phyloP scores from a whole-genome alignment of 768 basidiomycete species.

The Neoboletus subvelutipes region DNA sequence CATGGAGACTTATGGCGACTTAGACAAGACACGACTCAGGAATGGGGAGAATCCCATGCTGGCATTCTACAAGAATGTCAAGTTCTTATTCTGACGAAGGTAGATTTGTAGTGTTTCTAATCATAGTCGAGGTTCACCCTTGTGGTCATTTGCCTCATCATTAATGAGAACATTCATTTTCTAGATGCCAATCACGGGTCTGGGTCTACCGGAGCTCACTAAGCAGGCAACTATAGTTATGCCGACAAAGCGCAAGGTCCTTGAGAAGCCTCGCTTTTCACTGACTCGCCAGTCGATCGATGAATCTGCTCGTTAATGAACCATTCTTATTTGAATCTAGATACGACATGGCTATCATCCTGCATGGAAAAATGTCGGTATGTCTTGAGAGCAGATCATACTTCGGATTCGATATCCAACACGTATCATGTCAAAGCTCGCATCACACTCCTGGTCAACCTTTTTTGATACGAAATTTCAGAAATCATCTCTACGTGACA shows the following conservation, averaged over 20 bases:
- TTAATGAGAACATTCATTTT: neutral
- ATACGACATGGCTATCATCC: neutral
- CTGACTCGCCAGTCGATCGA: neutral
- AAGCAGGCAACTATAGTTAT: neutral
- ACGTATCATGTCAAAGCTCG: neutral
- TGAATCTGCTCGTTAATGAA: neutral
- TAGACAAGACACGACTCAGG: slow-evolving; percentile 63
- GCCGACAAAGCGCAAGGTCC: no score
- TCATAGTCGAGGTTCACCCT: neutral
- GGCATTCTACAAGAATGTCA: slow-evolving; percentile 91
- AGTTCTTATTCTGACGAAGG: slow-evolving; percentile 72
- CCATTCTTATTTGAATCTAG: neutral
- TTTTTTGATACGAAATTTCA: neutral
- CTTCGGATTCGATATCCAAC: neutral
- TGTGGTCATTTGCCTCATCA: neutral
- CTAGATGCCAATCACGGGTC: neutral
- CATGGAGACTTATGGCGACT: slow-evolving; percentile 78
- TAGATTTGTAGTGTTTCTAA: neutral
- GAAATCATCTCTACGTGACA: neutral
- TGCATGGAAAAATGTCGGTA: no score
- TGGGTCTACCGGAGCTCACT: neutral
- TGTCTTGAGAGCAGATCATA: neutral
- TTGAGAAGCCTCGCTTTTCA: neutral
- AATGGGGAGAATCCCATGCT: slow-evolving; percentile 90
- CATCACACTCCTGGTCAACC: neutral